phyloP scores from a whole-genome alignment of 208 protist species.

The Endotrypanum monterogeii region DNA sequence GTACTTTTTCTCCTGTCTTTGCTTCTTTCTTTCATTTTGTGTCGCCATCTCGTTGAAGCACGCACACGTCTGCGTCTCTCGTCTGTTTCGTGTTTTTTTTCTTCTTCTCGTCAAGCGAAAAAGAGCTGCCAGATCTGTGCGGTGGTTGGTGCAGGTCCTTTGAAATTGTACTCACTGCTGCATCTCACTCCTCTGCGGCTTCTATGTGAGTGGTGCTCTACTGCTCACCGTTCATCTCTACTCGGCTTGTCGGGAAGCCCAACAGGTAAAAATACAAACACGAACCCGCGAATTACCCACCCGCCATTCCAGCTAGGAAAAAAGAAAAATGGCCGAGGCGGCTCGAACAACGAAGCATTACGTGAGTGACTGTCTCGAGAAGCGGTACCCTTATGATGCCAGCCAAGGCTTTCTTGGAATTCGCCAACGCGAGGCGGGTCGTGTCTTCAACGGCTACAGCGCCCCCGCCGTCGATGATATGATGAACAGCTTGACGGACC shows the following conservation, averaged over 20 bases:
- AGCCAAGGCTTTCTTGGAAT: slow-evolving; percentile 70
- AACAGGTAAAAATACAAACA: not conserved
- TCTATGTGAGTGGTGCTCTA: not conserved
- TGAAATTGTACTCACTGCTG: not conserved
- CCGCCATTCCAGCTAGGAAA: not conserved
- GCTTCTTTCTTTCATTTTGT: not conserved
- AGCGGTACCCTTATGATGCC: slow-evolving; percentile 84
- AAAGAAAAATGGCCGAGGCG: slow-evolving; percentile 55
- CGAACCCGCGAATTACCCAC: not conserved
- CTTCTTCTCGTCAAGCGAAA: not conserved
- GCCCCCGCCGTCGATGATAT: slow-evolving; percentile 39
- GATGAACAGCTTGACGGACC: slow-evolving; percentile 60
- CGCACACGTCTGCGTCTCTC: not conserved
- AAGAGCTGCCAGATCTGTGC: not conserved
- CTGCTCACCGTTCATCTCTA: not conserved
- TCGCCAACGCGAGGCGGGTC: slow-evolving; percentile 48
- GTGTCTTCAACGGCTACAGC: slow-evolving; percentile 68
- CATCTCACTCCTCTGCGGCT: not conserved
- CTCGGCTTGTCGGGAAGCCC: not conserved
- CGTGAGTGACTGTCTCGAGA: slow-evolving; percentile 85
- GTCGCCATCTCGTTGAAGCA: not conserved
- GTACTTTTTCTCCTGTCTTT: too few species aligned
- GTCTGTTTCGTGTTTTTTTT: not conserved
- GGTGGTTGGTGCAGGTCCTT: not conserved
- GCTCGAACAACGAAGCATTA: slow-evolving; percentile 74